Percentiles rank a stretch among this genome's conserved stretches.
Conservation (phyloP, 345 rosid genomes). For the Hibiscus trionum region DNA sequence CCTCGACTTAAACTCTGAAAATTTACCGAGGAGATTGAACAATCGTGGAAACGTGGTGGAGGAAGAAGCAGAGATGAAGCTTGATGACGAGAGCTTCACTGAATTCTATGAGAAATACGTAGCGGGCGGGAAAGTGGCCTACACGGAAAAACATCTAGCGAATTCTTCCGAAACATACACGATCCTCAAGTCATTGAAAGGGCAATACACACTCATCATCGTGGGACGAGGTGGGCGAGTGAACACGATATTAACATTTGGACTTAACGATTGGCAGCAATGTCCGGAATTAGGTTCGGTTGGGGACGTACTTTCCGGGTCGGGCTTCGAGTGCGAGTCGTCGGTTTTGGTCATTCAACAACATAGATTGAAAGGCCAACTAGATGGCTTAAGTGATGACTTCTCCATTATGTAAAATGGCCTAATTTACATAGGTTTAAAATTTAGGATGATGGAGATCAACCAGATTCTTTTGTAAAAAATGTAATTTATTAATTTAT, state of each 20-base stretch:
- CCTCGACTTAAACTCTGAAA: constrained; percentile 46
- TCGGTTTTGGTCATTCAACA: constrained; percentile 86
- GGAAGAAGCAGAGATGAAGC: constrained; percentile 81
- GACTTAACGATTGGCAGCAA: constrained; percentile 92
- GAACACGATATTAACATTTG: constrained; percentile 57
- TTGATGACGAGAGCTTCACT: constrained; percentile 83
- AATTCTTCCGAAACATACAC: constrained; percentile 81
- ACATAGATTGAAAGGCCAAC: constrained; percentile 50
- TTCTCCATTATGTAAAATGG: constrained; percentile 60
- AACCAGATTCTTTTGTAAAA: not conserved
- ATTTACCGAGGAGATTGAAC: constrained; percentile 44
- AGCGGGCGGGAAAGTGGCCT: constrained; percentile 69
- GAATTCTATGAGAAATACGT: constrained; percentile 68
- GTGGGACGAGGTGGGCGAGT: constrained; percentile 79
- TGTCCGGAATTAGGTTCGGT: constrained; percentile 91
- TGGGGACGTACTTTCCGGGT: constrained; percentile 85
- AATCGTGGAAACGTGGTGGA: constrained; percentile 41
- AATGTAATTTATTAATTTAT: not conserved
- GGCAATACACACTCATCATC: constrained; percentile 62
- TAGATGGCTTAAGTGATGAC: constrained; percentile 79
- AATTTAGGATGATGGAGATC: not conserved
- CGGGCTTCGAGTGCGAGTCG: constrained; percentile 54
- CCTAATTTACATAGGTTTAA: not conserved
- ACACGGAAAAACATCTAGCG: constrained; percentile 75
- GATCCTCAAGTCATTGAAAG: constrained; percentile 60